Conservation (phyloP, 2,329 filamentous ascomycete species). For the Pyricularia grisea region DNA sequence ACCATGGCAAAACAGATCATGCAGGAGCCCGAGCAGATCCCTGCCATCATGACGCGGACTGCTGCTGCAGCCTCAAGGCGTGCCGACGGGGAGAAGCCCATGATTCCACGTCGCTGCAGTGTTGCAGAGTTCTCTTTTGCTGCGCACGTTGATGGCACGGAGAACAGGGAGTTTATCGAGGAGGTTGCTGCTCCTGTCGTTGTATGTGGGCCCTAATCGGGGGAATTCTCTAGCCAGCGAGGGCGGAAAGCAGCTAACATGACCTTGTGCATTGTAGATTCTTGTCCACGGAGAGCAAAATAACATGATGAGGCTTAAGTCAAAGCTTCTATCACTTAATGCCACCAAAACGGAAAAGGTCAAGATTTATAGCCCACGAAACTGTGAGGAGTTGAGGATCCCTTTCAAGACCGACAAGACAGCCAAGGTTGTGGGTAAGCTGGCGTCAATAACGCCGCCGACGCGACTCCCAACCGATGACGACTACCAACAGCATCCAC, state of each 20-base stretch:
- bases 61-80: constrained; percentile 50
- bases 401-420: constrained; percentile 94
- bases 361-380: constrained; percentile 88
- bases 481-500: constrained; percentile 10
- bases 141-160: constrained; percentile 89
- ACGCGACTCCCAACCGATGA: constrained; percentile 16
- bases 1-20: constrained; percentile 97
- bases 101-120: constrained; percentile 87
- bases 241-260: constrained; percentile 6
- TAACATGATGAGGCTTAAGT: constrained; percentile 96
- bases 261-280: constrained; percentile 46
- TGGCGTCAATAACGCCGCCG: constrained; percentile 73
- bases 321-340: constrained; percentile 87
- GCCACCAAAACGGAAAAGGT: constrained; percentile 69
- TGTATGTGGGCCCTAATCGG: constrained; percentile 40
- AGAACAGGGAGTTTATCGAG: constrained; percentile 95
- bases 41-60: constrained; percentile 78
- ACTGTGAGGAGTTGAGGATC: constrained; percentile 90
- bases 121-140: constrained; percentile 94
- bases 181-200: constrained; percentile 88
- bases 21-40: constrained; percentile 90
- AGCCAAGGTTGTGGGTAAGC: constrained; percentile 89
- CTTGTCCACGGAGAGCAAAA: constrained; percentile 95
- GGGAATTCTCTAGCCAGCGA: background rate
- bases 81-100: constrained; percentile 71